Conservation (phyloP, 2,329 filamentous ascomycete genomes). For the Aspergillus aculeatinus region DNA sequence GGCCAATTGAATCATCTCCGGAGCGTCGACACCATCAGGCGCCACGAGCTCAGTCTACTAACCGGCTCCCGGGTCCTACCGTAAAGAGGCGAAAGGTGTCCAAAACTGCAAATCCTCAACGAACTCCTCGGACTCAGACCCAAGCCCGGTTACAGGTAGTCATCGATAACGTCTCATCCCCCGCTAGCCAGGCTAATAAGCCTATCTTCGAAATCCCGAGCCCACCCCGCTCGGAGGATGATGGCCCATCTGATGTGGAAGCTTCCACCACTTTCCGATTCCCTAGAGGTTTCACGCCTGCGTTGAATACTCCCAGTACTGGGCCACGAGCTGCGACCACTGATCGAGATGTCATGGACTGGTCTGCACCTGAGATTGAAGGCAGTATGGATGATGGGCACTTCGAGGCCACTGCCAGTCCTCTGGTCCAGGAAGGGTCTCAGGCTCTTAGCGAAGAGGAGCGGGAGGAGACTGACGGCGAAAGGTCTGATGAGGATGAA, state of each 20-base stretch:
- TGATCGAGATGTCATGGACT: constrained; percentile 16
- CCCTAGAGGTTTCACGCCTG: constrained; percentile 36
- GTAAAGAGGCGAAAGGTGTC: constrained; percentile 40
- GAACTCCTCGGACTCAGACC: constrained; percentile 6
- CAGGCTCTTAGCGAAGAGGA: not conserved
- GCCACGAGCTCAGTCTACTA: constrained; percentile 7
- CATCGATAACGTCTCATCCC: constrained; percentile 24
- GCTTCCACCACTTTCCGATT: constrained; percentile 35
- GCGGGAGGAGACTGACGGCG: constrained; percentile 7
- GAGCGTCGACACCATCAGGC: constrained; percentile 1
- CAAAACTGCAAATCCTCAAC: constrained; percentile 16
- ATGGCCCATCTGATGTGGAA: constrained; percentile 24
- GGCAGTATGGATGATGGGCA: constrained; percentile 13
- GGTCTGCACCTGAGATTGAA: constrained; percentile 5
- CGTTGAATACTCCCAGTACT: constrained; percentile 27
- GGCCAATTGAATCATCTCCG: not conserved
- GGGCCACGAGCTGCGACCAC: constrained; percentile 22
- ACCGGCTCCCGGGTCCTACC: constrained; percentile 13
- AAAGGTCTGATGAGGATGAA: constrained; percentile 19
- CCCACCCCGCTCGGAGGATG: constrained; percentile 38
- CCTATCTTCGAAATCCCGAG: constrained; percentile 39
- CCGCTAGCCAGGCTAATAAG: constrained; percentile 5
- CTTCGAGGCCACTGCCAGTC: constrained; percentile 21
- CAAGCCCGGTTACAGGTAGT: constrained; percentile 26
- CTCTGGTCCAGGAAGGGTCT: constrained; percentile 10